Conservation (phyloP, 2,329 filamentous ascomycete species). For the Geoglossum cookeanum region DNA sequence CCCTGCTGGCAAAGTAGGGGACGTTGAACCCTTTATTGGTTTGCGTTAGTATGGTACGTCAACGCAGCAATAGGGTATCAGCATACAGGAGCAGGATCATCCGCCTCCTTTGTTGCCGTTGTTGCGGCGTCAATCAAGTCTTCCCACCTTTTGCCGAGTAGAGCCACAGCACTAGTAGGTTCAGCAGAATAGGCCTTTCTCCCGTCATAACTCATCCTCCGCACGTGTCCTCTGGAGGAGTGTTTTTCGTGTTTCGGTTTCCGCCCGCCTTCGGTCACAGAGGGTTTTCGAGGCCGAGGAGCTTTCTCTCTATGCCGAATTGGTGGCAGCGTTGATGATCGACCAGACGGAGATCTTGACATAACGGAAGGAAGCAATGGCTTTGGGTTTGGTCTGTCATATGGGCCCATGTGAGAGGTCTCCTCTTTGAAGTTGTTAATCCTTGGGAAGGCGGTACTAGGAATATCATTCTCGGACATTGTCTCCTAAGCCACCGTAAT, state of each 20-base stretch:
- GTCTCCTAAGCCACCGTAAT: slow-evolving; percentile 35
- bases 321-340: slow-evolving; percentile 74
- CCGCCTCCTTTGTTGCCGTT: slow-evolving; percentile 76
- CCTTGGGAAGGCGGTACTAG: slow-evolving; percentile 46
- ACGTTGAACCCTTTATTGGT: slow-evolving; percentile 36
- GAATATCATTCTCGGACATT: slow-evolving; percentile 50
- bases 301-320: slow-evolving; percentile 55
- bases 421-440: slow-evolving; percentile 55
- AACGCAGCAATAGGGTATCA: neutral
- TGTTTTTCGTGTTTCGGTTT: slow-evolving; percentile 65
- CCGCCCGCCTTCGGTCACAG: slow-evolving; percentile 59
- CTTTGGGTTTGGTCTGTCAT: slow-evolving; percentile 41
- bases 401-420: slow-evolving; percentile 37
- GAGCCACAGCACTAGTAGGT: slow-evolving; percentile 50
- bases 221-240: slow-evolving; percentile 48
- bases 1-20: slow-evolving; percentile 43
- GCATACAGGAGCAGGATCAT: slow-evolving; percentile 72
- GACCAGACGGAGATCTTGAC: slow-evolving; percentile 61
- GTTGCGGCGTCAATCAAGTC: slow-evolving; percentile 89
- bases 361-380: slow-evolving; percentile 72
- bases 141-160: slow-evolving; percentile 80
- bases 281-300: slow-evolving; percentile 64
- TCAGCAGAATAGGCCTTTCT: slow-evolving; percentile 77
- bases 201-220: slow-evolving; percentile 53
- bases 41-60: neutral